Evolutionary conservation across 2,329 filamentous ascomycete genomes (phyloP).

Genomic region (Talaromyces sp.): DNA sequence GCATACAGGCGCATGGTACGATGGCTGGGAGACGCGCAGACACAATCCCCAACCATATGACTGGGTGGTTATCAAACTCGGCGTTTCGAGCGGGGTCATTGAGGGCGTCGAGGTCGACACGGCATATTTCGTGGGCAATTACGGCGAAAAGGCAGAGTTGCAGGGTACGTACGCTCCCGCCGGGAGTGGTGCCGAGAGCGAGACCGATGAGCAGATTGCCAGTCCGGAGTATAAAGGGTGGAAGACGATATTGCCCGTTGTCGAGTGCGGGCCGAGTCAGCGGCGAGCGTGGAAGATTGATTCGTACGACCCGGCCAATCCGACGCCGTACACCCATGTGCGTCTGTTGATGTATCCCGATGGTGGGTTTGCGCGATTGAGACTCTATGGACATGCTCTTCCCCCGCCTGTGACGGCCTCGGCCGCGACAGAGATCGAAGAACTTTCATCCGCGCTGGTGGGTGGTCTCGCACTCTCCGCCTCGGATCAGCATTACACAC

Average conservation of each 20-base stretch:
- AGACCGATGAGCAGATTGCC: slow-evolving; percentile 30
- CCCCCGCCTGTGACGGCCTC: slow-evolving; percentile 27
- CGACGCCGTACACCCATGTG: slow-evolving; percentile 42
- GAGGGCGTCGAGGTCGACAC: slow-evolving; percentile 46
- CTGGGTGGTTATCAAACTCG: slow-evolving; percentile 58
- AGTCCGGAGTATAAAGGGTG: slow-evolving; percentile 35
- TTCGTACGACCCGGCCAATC: slow-evolving; percentile 23
- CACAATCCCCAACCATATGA: slow-evolving; percentile 58
- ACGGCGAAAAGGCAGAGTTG: slow-evolving; percentile 41
- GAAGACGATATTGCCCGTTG: slow-evolving; percentile 38
- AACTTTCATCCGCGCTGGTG: slow-evolving; percentile 40
- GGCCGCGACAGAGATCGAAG: slow-evolving; percentile 27
- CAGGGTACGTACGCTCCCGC: slow-evolving; percentile 33
- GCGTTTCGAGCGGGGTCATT: slow-evolving; percentile 44
- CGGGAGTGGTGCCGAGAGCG: slow-evolving; percentile 22
- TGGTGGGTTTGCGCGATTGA: slow-evolving; percentile 42
- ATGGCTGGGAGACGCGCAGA: slow-evolving; percentile 61
- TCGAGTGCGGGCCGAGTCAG: slow-evolving; percentile 40
- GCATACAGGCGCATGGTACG: slow-evolving; percentile 61
- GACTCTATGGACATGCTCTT: slow-evolving; percentile 43
- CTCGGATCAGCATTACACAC: slow-evolving; percentile 43
- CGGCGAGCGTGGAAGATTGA: slow-evolving; percentile 41
- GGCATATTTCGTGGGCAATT: slow-evolving; percentile 45
- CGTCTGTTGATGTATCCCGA: slow-evolving; percentile 46
- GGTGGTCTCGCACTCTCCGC: slow-evolving; percentile 40